These are phyloP conservation scores for Metschnikowia arizonensis DNA, from an alignment of 805 yeast genomes.

Conservation along the genomic window DNA sequence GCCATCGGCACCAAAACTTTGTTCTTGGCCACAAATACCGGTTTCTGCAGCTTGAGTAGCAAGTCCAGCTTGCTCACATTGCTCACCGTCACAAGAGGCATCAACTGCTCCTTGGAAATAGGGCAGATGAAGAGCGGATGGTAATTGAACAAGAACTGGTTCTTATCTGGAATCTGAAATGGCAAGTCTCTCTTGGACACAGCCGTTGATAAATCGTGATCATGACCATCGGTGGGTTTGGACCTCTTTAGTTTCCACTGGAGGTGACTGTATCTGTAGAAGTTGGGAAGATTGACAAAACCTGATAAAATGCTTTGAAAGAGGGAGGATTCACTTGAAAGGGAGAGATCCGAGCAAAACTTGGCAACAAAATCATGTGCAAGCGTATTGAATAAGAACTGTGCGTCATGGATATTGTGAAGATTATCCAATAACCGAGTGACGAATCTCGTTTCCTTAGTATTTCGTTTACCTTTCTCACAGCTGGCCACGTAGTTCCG, in stretches of 20 bases:
- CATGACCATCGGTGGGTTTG: not conserved
- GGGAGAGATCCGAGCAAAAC: conserved; percentile 34
- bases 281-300: conserved; percentile 38
- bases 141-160: conserved; percentile 36
- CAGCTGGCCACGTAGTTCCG: conserved; percentile 4
- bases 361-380: conserved; percentile 39
- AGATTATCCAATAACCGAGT: conserved; percentile 30
- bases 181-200: conserved; percentile 33
- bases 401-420: conserved; percentile 25
- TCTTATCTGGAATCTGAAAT: conserved; percentile 39
- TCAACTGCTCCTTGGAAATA: conserved; percentile 40
- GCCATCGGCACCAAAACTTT: conserved; percentile 14
- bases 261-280: conserved; percentile 38
- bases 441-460: conserved; percentile 27
- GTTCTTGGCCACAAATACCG: conserved; percentile 9
- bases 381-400: conserved; percentile 31
- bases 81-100: conserved; percentile 26
- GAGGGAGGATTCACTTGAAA: conserved; percentile 39
- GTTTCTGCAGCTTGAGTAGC: conserved; percentile 11
- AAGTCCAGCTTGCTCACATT: conserved; percentile 12
- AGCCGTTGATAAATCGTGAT: conserved; percentile 11
- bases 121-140: conserved; percentile 47
- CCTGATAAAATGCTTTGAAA: conserved; percentile 41
- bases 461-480: conserved; percentile 14
- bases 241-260: conserved; percentile 27